phyloP scores from a whole-genome alignment of 169 alveolate species.

The Eimeria necatrix region DNA sequence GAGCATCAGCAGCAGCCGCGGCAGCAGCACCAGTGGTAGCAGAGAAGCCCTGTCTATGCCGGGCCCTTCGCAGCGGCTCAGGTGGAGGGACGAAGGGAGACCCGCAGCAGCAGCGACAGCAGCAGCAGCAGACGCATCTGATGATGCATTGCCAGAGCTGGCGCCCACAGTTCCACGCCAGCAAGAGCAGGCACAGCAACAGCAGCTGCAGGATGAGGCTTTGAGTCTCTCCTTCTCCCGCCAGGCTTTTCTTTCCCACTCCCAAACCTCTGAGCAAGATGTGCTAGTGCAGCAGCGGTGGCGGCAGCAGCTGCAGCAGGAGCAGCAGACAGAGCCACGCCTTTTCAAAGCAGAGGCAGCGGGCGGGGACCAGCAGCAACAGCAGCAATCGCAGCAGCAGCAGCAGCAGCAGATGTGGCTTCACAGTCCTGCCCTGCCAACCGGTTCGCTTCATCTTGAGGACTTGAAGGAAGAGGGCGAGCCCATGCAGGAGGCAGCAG shows the following conservation, averaged over 20 bases:
- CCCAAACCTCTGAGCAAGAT: neutral
- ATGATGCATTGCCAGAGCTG: conserved; percentile 9
- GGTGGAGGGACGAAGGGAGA: neutral
- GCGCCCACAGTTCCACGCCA: conserved; percentile 1
- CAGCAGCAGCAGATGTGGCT: conserved; percentile 16
- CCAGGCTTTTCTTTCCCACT: conserved; percentile 45
- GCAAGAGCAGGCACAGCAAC: conserved; percentile 56
- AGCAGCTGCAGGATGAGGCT: conserved; percentile 28
- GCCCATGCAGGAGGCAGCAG: neutral
- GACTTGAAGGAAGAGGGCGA: conserved; percentile 4
- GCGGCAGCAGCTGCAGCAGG: conserved; percentile 58
- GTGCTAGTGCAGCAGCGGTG: conserved; percentile 61
- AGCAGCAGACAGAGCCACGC: conserved; percentile 42
- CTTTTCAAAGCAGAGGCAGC: neutral
- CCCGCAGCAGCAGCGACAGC: conserved; percentile 9
- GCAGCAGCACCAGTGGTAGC: conserved; percentile 50
- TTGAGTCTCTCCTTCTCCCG: conserved; percentile 48
- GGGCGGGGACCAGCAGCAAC: neutral
- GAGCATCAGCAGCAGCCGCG: conserved; percentile 42
- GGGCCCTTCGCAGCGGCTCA: neutral
- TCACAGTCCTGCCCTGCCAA: neutral
- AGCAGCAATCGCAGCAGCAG: neutral
- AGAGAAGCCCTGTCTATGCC: neutral
- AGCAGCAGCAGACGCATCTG: neutral
- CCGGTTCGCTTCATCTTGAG: conserved; percentile 25